Base-by-base conservation (phyloP, 2,329 filamentous ascomycete genomes). In the Nemania diffusa region DNA sequence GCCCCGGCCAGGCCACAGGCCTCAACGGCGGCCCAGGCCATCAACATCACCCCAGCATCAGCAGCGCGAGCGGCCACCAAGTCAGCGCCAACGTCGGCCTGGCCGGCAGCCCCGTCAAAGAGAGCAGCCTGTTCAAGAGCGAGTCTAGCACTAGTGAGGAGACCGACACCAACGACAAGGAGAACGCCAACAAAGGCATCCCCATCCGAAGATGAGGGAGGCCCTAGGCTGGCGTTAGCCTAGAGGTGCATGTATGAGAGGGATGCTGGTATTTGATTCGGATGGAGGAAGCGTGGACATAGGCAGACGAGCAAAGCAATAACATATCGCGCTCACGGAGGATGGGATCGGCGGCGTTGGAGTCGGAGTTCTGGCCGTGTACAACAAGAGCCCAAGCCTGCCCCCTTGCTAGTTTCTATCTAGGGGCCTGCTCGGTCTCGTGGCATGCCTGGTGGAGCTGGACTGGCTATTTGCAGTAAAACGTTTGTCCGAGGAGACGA, bases 61-160 rank as follows among this genome's bases (percentile, higher is more conserved):
- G 32, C 82, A 50, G 73, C 73, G 81, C 77, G 71, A 83, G 79
- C 73, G 80, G 80, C 69, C 79, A 79, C 62, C 83, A 84, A 64
- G 78, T 84, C 59, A 59, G 65, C 44, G 55, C 59, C 46, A 57
- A 26, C 64, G 76, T 74, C 72, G 74, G 79, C 70, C 78, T 79
- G 72, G 87, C 88, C 69, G 90, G 92, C 70, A 96, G 92, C 78
- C 94, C 95, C 1, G 88, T 96, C 74, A 97, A 97, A 83, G 95
- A 97, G 84, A 90, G 89, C 80, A 97, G 92, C 82, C 93, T 93
- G 78, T 83, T 97, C 77, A 90, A 97, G 78, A 88, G 92, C 70
- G 92, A 94, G 81, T 93, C 92, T 6, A 97, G 90, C 77, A 88
- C 81, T 9, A 51, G 17, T 60, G 89, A 92, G 11, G 72, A 75